Evolutionary conservation across 345 rosid species (phyloP), one percentile per base, ranked within the genome.

Genomic region (Arabis alpina): DNA sequence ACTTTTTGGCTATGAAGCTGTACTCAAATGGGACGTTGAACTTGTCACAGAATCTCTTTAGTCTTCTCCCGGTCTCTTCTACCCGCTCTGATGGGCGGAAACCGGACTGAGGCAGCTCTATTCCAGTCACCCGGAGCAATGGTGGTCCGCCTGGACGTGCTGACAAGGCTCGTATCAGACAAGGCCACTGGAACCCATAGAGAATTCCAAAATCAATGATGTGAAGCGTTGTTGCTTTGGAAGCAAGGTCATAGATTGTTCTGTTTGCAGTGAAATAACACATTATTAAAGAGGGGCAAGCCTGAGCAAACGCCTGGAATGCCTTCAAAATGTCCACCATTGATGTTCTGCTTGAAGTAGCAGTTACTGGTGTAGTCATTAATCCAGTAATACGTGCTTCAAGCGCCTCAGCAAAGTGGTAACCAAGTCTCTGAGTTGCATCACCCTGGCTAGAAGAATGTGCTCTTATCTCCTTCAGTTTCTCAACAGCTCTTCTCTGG

Each of bases 101-200:
- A 8, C 97, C 97, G 0, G 87, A 81, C 70, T 91, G 97, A n/a
- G 95, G 97, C 37, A 87, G 80, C 75, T 91, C 95, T 36, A 91
- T 82, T 16, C 91, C 95, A 0, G 97, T 91, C 24, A 91, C 83
- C 0, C 92, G 90, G 65, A 91, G 65, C 74, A 54, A 76, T 4
- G 92, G 87, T 37, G 95, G 88, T 27, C 87, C 88, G 10, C 62
- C 79, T 2, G 44, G 53, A 40, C 84, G 71, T 14, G 47, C 32
- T 0, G 97, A 81, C 12, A 87, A 64, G 0, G 80, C 80, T 39
- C 88, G 85, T 44, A 91, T 91, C 8, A 88, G 75, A 80, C 89
- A 87, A 54, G 97, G 95, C 97, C 95, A 91, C 25, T 91, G 97
- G 56, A 91, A 88, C 6, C 97, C 97, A 68, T 88, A 91, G 50